Conservation (phyloP, 2,329 filamentous ascomycete genomes). For the Apiospora saccharicola region DNA sequence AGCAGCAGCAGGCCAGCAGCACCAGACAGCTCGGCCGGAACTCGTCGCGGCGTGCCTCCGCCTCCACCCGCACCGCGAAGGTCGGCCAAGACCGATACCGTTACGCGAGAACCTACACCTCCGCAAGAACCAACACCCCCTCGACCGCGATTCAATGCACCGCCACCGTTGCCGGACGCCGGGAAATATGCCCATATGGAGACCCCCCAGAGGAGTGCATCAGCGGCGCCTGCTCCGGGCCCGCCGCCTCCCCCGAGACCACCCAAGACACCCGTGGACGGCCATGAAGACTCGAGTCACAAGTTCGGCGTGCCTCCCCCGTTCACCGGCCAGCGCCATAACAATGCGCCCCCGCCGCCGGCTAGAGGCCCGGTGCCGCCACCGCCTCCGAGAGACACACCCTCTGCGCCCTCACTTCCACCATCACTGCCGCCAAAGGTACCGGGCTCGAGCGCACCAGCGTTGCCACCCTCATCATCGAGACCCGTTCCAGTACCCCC, state of each 20-base stretch:
- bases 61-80: constrained; percentile 68
- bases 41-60: constrained; percentile 55
- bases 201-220: constrained; percentile 52
- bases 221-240: constrained; percentile 60
- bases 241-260: constrained; percentile 74
- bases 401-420: constrained; percentile 46
- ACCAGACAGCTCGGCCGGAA: constrained; percentile 42
- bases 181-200: constrained; percentile 78
- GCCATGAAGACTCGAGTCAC: constrained; percentile 57
- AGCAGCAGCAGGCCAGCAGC: constrained; percentile 31
- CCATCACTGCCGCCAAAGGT: constrained; percentile 59
- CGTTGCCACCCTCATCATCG: constrained; percentile 57
- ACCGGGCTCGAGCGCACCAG: constrained; percentile 53
- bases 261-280: constrained; percentile 74
- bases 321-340: constrained; percentile 69
- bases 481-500: constrained; percentile 63
- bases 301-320: constrained; percentile 83
- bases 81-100: constrained; percentile 58
- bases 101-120: constrained; percentile 60
- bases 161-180: constrained; percentile 87
- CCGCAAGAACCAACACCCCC: constrained; percentile 76
- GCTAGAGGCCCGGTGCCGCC: constrained; percentile 76
- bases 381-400: constrained; percentile 64
- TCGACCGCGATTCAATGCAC: constrained; percentile 78
- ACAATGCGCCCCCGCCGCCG: constrained; percentile 75